Evolutionary conservation across 805 yeast genomes (phyloP), one percentile per base, ranked within the genome.

Genomic region (Schizosaccharomyces cryophilus): DNA sequence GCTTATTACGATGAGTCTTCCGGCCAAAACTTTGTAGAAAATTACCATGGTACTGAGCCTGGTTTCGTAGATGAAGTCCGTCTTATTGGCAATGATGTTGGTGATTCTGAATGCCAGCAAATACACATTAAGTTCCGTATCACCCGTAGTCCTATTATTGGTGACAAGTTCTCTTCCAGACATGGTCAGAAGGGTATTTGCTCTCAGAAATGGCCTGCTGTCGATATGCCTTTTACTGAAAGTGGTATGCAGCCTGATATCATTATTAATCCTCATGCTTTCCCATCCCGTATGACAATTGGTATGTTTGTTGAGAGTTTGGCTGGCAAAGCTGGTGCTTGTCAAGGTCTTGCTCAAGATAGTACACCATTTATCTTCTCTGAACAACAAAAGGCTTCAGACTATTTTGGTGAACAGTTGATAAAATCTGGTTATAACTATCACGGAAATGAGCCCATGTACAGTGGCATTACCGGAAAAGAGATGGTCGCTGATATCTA

Each of bases 281-380:
- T 90, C 90, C 98, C 98, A 67, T 90, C 97, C 59, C 93, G 98
- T 77, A 93, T 93, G 98, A 93, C 98, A 13, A 90, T 93, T 73
- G 98, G 98, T 76, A 93, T 93, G 97, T 93, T 93, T 74, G 96
- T 93, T 59, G 98, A 93, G 74, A 85, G 95, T 61, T 74, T 93
- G 62, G 97, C 98, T n/a, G 98, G 98, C 69, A 93, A 93, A 73
- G 93, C 97, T 4, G 98, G 98, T 71, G 95, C 96, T 5, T 75
- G 93, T 68, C 98, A 93, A 67, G 98, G 98, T 69, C 83, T 89
- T 70, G 94, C 97, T 0, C 97, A 90, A 69, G 97, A 93, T 69
- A 81, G 95, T 54, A 90, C 98, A 0, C 98, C 98, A 58, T 93
- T 96, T 95, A 82, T 79, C 66, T 93, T 90, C 72, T 80, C 80